Base-by-base conservation (phyloP, 441 rosid species). In the Syzygium syzygioides region DNA sequence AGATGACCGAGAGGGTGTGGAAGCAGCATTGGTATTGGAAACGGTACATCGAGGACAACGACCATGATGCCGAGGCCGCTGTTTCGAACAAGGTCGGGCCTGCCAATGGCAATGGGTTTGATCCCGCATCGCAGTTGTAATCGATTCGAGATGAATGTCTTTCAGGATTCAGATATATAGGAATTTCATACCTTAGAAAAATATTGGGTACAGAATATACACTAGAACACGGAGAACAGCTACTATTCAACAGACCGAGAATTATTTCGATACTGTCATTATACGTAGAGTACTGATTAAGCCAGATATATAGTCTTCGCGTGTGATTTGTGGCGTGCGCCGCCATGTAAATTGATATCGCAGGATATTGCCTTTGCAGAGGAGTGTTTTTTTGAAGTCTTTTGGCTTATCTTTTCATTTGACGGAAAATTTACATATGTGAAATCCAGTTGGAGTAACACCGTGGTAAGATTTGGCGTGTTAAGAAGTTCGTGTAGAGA, bases 1-100 rank as follows among this genome's bases (percentile, higher is more conserved):
- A 96, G 93, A 97, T 97, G 98, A 95, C 97, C 0, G 97, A 94
- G 92, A 95, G 94, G 90, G 98, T 97, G 80, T 97, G 99, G 99
- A 96, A 94, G 95, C 92, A 94, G 87, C 99, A 97, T 32, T 96
- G 98, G 99, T 91, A 94, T 62, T 97, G 99, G 99, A 96, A 93
- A 93, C 94, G 94, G 28, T 95, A 91, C 62, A 93, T 97, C 92
- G 95, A 93, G 48, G 92, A 93, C 26, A 26, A 86, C 14, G 86
- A 12, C 66, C 18, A 92, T 14, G 93, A 86, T 4, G 90, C 32
- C 4, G 89, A 79, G 26, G 88, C 37, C n/a, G 45, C 66, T 3
- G 26, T 26, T 59, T 32, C 28, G 19, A 34, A 55, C 87, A 55
- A 19, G 71, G 88, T 60, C 54, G 12, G 26, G 86, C 48, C 15